A percentile compares a stretch with the other conserved stretches of the same genome.
Conservation (phyloP, 441 rosid species). For the Pelargonium australe region DNA sequence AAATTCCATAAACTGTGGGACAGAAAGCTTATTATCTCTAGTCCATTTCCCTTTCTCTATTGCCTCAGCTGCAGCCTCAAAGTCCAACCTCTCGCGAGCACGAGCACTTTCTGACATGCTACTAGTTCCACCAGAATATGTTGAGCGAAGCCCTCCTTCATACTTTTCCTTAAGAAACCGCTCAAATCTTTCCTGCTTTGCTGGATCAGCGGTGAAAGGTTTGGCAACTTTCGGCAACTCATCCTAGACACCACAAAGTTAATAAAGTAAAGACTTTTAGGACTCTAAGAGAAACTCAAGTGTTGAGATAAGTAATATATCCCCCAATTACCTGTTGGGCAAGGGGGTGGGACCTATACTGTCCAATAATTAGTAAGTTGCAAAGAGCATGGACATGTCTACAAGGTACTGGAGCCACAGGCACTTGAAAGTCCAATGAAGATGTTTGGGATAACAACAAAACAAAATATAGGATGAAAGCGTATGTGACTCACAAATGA, state of each 20-base stretch:
- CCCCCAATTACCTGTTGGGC: conserved; percentile 7
- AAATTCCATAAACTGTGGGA: conserved; percentile 38
- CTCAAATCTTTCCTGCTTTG: conserved; percentile 91
- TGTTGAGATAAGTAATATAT: conserved; percentile 10
- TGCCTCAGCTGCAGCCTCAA: conserved; percentile 95
- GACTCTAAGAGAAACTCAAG: not conserved
- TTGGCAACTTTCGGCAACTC: conserved; percentile 56
- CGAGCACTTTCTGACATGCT: conserved; percentile 85
- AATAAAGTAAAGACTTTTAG: conserved; percentile 8
- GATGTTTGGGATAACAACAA: conserved; percentile 8
- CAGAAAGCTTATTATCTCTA: conserved; percentile 39
- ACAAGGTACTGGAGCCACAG: not conserved
- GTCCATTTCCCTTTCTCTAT: conserved; percentile 62
- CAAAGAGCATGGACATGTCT: not conserved
- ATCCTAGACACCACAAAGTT: conserved; percentile 32
- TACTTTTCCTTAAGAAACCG: conserved; percentile 86
- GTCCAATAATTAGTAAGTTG: not conserved
- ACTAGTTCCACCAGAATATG: conserved; percentile 43
- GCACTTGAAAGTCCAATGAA: too few relatives aligned
- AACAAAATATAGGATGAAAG: conserved; percentile 13
- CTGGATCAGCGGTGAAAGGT: conserved; percentile 80
- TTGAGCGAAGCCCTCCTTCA: conserved; percentile 79
- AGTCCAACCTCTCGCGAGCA: conserved; percentile 90
- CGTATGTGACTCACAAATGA: conserved; percentile 51
- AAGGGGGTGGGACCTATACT: not conserved